Conservation (phyloP, 495 filamentous ascomycete genomes). For the Penicillium turbatum region DNA sequence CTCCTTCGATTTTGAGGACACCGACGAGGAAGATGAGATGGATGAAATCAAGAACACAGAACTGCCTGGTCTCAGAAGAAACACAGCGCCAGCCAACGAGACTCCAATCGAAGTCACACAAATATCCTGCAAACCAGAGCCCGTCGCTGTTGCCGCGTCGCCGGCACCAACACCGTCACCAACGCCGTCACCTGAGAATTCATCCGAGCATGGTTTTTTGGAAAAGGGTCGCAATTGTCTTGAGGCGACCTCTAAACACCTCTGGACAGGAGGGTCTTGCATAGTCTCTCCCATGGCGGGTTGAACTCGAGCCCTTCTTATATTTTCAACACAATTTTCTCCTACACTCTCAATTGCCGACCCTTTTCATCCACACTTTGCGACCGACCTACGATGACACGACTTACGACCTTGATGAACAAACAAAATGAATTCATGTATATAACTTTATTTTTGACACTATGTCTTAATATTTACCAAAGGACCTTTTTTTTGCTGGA, state of each 20-base stretch:
- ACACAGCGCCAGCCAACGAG: conserved; percentile 1
- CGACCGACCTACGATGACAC: conserved; percentile 14
- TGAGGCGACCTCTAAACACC: conserved; percentile 17
- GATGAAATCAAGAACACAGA: conserved; percentile 10
- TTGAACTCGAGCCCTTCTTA: not conserved
- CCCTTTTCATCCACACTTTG: not conserved
- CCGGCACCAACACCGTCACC: not conserved
- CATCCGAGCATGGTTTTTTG: conserved; percentile 14
- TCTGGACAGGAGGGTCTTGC: conserved; percentile 17
- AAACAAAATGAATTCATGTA: conserved; percentile 17
- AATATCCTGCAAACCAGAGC: conserved; percentile 3
- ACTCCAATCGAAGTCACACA: conserved; percentile 9
- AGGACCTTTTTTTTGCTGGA: conserved; percentile 16
- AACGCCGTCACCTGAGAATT: not conserved
- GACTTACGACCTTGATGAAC: conserved; percentile 16
- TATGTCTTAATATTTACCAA: conserved; percentile 5
- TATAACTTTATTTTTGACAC: conserved; percentile 15
- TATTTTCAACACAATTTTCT: not conserved
- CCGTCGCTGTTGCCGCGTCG: conserved; percentile 1
- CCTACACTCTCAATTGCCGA: not conserved
- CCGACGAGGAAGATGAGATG: conserved; percentile 35
- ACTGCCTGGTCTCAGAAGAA: not conserved
- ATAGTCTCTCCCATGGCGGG: conserved; percentile 17
- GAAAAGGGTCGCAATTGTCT: conserved; percentile 16
- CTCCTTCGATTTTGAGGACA: conserved; percentile 40